A percentile compares a stretch with the other conserved stretches of the same genome.
Evolutionary conservation across 805 yeast genomes (phyloP).

Genomic region (Lipomyces japonicus): DNA sequence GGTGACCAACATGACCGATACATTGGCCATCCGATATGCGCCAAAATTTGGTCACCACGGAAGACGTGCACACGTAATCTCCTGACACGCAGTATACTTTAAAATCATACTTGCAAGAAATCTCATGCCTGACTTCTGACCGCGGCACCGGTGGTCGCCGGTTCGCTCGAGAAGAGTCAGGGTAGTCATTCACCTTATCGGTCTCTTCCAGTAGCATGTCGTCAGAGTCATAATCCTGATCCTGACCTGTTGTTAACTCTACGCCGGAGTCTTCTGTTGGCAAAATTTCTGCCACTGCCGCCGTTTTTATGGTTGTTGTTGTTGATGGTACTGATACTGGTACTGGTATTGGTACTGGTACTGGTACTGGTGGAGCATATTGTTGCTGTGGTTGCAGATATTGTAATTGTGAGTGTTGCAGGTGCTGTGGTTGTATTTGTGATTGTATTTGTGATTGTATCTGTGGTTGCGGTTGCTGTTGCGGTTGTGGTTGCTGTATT

Average conservation of each 20-base stretch:
- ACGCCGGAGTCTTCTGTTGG: too few species aligned
- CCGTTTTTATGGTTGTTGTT: not conserved
- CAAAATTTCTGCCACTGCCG: conserved; percentile 3
- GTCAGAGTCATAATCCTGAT: conserved; percentile 24
- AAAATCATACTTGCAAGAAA: conserved; percentile 30
- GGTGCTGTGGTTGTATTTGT: not conserved
- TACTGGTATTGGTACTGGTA: not conserved
- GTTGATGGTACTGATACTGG: not conserved
- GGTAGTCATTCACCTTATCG: conserved; percentile 23
- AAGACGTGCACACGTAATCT: conserved; percentile 27
- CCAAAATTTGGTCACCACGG: conserved; percentile 29
- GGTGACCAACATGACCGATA: conserved; percentile 30
- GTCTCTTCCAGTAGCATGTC: conserved; percentile 17
- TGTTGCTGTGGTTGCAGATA: not conserved
- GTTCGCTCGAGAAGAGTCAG: conserved; percentile 36
- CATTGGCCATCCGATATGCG: conserved; percentile 29
- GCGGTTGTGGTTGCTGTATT: not conserved
- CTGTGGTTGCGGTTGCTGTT: not conserved
- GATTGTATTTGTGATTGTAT: not conserved
- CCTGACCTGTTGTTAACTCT: too few species aligned
- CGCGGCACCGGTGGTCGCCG: conserved; percentile 34
- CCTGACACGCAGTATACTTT: conserved; percentile 29
- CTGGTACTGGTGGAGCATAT: not conserved
- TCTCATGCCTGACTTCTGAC: conserved; percentile 28
- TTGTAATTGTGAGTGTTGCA: not conserved